Conservation (phyloP, 2,329 filamentous ascomycete species). For the Neonectria ditissima region DNA sequence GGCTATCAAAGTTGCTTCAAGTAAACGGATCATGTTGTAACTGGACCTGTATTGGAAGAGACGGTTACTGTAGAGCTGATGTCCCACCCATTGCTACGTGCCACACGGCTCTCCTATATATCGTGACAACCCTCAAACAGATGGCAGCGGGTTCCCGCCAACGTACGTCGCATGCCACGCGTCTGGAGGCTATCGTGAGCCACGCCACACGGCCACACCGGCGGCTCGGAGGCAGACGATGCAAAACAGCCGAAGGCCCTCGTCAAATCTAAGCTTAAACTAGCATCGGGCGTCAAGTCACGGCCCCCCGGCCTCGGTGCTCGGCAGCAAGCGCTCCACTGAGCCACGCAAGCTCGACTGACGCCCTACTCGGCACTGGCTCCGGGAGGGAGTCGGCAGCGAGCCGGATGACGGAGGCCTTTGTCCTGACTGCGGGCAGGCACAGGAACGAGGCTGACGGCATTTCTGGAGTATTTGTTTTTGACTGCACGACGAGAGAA, state of each 20-base stretch:
- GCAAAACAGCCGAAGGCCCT: neutral
- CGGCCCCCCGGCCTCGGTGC: neutral
- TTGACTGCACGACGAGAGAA: neutral
- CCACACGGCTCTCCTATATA: neutral
- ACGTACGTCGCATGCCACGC: neutral
- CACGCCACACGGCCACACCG: neutral
- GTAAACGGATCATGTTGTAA: constrained; percentile 4
- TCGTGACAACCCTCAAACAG: neutral
- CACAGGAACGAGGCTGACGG: neutral
- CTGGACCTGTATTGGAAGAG: neutral
- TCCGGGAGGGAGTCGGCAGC: neutral
- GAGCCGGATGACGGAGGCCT: neutral
- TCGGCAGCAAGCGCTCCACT: neutral
- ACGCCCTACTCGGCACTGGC: neutral
- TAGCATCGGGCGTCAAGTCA: neutral
- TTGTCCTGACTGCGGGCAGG: neutral
- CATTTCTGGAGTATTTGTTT: neutral
- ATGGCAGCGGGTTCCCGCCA: neutral
- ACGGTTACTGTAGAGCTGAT: neutral
- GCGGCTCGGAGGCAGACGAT: neutral
- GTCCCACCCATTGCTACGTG: neutral
- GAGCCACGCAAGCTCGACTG: neutral
- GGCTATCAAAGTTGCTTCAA: constrained; percentile 11
- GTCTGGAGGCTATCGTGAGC: neutral
- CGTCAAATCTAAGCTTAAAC: constrained; percentile 1